Evolutionary conservation across 192 early-diverging fungal genomes (phyloP).

Genomic region (Linnemannia hyalina): DNA sequence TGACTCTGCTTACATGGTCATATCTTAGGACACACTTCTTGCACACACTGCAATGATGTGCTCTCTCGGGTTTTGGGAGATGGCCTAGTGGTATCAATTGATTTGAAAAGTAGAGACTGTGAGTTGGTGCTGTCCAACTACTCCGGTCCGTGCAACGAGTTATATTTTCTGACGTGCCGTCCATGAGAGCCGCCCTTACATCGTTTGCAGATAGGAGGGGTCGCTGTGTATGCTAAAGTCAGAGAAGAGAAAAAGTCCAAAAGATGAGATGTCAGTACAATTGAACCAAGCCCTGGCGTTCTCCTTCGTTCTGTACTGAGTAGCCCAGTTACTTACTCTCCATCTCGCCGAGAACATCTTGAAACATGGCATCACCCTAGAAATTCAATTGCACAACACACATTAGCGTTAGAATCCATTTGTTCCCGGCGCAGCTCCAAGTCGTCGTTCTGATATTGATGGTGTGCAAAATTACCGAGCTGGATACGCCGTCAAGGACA

Average conservation of each 20-base stretch:
- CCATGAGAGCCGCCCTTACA: conserved; percentile 12
- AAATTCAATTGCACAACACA: not conserved
- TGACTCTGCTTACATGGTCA: conserved; percentile 68
- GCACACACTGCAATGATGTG: conserved; percentile 86
- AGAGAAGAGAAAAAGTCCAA: conserved; percentile 9
- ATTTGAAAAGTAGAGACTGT: not conserved
- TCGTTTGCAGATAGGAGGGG: conserved; percentile 40
- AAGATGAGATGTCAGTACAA: not conserved
- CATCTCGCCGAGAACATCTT: conserved; percentile 60
- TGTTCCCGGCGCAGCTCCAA: no score
- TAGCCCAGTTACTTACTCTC: conserved; percentile 60
- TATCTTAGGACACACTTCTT: conserved; percentile 81
- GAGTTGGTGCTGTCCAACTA: not conserved
- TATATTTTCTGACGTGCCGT: not conserved
- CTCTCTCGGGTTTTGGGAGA: conserved; percentile 81
- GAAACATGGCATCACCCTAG: conserved; percentile 59
- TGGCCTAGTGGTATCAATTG: conserved; percentile 50
- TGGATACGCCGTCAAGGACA: conserved; percentile 50
- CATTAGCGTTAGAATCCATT: no score
- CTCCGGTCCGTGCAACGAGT: no score
- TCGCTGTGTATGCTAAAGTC: conserved; percentile 34
- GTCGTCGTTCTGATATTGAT: no score
- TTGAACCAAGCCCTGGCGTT: not conserved
- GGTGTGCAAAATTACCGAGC: conserved; percentile 16
- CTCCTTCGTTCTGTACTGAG: conserved; percentile 49